Conservation (phyloP, 306 rosid genomes). For the Rosa lucieae region DNA sequence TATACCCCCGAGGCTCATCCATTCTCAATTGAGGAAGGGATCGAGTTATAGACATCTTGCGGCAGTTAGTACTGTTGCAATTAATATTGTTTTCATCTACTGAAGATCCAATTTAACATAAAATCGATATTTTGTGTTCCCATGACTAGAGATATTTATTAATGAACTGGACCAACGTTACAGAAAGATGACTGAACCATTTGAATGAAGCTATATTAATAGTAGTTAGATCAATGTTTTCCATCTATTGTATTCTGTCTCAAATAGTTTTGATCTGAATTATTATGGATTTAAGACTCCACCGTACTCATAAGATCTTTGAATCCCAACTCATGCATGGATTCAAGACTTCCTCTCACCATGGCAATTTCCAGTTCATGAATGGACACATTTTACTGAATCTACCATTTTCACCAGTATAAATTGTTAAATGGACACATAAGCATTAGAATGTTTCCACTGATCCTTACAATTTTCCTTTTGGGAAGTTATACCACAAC, state of each 20-base stretch:
- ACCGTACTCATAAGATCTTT: not conserved
- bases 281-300: not conserved
- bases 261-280: too few species aligned
- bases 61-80: not conserved
- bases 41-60: not conserved
- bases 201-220: too few species aligned
- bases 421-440: not conserved
- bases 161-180: too few species aligned
- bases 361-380: not conserved
- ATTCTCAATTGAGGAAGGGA: too few species aligned
- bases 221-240: not conserved
- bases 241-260: too few species aligned
- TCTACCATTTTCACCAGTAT: not conserved
- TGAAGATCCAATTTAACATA: not conserved
- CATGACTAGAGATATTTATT: not conserved
- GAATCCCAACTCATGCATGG: not conserved
- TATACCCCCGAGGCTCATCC: too few species aligned
- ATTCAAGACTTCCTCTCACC: too few species aligned
- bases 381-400: not conserved
- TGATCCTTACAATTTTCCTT: not conserved
- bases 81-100: not conserved
- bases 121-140: not conserved
- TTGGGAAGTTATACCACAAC: not conserved
- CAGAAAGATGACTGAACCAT: too few species aligned
- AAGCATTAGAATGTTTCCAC: not conserved